These are phyloP conservation scores for Penicillium vulpinum DNA, from an alignment of 2,329 filamentous ascomycete genomes.

Conservation along the genomic window DNA sequence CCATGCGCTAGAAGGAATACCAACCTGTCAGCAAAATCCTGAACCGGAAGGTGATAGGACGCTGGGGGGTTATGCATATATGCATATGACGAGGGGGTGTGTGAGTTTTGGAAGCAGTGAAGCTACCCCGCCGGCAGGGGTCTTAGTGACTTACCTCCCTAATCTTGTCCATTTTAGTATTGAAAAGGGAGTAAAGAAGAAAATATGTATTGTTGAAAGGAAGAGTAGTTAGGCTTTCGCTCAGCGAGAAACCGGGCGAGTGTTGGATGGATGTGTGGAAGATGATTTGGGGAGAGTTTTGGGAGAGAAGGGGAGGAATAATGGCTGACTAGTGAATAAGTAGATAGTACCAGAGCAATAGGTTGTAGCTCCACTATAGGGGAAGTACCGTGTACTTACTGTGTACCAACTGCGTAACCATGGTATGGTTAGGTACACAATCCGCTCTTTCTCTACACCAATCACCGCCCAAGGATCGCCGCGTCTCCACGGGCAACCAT, in stretches of 20 bases:
- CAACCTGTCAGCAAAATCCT: constrained; percentile 10
- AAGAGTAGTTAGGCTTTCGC: constrained; percentile 40
- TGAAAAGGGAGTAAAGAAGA: constrained; percentile 20
- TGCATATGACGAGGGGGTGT: constrained; percentile 21
- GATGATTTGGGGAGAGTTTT: constrained; percentile 20
- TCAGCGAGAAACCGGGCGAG: constrained; percentile 36
- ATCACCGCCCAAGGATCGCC: constrained; percentile 22
- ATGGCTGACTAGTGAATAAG: constrained; percentile 14
- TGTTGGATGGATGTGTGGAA: constrained; percentile 11
- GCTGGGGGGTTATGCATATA: constrained; percentile 6
- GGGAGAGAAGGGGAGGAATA: constrained; percentile 21
- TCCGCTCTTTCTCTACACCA: constrained; percentile 15
- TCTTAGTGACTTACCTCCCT: constrained; percentile 69
- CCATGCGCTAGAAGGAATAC: constrained; percentile 76
- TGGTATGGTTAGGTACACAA: constrained; percentile 10
- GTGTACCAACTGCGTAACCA: constrained; percentile 9
- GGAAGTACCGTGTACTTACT: constrained; percentile 18
- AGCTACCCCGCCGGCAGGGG: constrained; percentile 44
- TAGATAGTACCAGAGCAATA: constrained; percentile 12
- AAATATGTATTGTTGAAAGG: constrained; percentile 33
- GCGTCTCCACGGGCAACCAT: constrained; percentile 45
- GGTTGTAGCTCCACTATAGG: constrained; percentile 5
- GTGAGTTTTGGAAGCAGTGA: constrained; percentile 27
- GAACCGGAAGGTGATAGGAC: constrained; percentile 20
- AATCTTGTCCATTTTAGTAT: constrained; percentile 75